These are phyloP conservation scores for Moesziomyces globuligerus DNA, from an alignment of 1,284 basidiomycete genomes.

Conservation along the genomic window DNA sequence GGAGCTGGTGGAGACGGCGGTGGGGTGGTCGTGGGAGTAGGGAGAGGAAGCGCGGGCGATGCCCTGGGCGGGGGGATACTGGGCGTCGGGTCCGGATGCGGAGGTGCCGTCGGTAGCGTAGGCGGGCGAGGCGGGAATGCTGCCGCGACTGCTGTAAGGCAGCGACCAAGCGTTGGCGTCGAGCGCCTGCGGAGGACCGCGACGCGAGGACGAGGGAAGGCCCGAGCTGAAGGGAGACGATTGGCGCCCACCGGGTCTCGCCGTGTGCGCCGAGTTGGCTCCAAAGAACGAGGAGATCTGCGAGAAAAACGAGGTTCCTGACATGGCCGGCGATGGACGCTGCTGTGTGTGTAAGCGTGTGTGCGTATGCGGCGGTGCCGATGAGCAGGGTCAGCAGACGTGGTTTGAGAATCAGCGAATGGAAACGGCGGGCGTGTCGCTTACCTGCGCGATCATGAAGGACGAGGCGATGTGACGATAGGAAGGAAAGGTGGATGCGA, in stretches of 20 bases:
- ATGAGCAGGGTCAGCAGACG: background rate
- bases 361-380: background rate
- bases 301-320: slow-evolving; percentile 49
- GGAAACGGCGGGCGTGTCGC: background rate
- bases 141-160: slow-evolving; percentile 47
- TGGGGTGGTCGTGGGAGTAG: slow-evolving; percentile 22
- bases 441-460: slow-evolving; percentile 34
- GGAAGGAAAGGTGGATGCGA: background rate
- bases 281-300: slow-evolving; percentile 60
- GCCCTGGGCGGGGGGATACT: slow-evolving; percentile 39
- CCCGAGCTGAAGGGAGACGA: slow-evolving; percentile 39
- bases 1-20: slow-evolving; percentile 40
- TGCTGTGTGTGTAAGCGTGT: slow-evolving; percentile 14
- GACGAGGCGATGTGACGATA: background rate
- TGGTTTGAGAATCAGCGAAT: background rate
- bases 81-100: slow-evolving; percentile 20
- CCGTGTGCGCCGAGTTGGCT: slow-evolving; percentile 10
- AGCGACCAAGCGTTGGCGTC: slow-evolving; percentile 51
- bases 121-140: slow-evolving; percentile 37
- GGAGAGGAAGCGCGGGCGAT: slow-evolving; percentile 31
- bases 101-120: slow-evolving; percentile 15
- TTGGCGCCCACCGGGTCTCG: slow-evolving; percentile 15
- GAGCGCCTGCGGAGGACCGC: slow-evolving; percentile 41
- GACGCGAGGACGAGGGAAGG: slow-evolving; percentile 43
- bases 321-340: slow-evolving; percentile 39